Evolutionary conservation across 768 basidiomycete species (phyloP), one percentile per base, ranked within the genome.

Genomic region (Auriscalpium microsporum): DNA sequence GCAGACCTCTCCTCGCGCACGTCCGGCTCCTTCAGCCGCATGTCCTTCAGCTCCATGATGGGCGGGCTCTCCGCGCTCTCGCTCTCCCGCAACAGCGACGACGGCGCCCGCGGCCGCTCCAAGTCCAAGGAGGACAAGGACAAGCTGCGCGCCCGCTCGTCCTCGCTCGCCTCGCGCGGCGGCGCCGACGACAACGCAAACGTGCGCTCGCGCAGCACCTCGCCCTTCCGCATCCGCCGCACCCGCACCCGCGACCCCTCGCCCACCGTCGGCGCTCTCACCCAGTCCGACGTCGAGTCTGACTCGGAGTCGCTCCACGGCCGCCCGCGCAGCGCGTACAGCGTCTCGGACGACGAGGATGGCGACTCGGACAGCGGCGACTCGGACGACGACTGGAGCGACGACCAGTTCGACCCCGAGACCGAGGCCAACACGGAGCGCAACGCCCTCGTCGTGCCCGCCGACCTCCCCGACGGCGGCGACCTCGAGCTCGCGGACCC

Each of bases 381-480:
- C 45, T 78, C 81, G 16, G 79, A 79, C 13, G 78, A 78, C 9
- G 73, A 75, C 53, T 82, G 79, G 70, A 79, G 78, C 56, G 81
- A 82, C 42, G 76, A 75, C 50, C 77, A 79, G 57, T 86, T 93
- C 58, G 90, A 95, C 69, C 78, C 82, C 38, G 74, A 88, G 61
- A 97, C 94, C 0, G 87, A 88, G 67, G 78, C 81, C 62, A 97
- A 97, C 68, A 95, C 94, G 1, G 88, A 91, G 68, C 83, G 77
- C 60, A 94, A 94, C 64, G 80, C 87, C 1, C 74, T 84, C 35
- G 72, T 84, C 33, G 71, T 76, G 21, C 67, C 74, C 0, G 68
- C 73, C 2, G 79, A 77, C 9, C 76, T 79, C 10, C 63, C 56
- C 2, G 86, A 87, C 52, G 74, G 71, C 16, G 85, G 86, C 48